Evolutionary conservation across 306 rosid genomes (phyloP).

Genomic region (cucumber (Cucumis sativus)): DNA sequence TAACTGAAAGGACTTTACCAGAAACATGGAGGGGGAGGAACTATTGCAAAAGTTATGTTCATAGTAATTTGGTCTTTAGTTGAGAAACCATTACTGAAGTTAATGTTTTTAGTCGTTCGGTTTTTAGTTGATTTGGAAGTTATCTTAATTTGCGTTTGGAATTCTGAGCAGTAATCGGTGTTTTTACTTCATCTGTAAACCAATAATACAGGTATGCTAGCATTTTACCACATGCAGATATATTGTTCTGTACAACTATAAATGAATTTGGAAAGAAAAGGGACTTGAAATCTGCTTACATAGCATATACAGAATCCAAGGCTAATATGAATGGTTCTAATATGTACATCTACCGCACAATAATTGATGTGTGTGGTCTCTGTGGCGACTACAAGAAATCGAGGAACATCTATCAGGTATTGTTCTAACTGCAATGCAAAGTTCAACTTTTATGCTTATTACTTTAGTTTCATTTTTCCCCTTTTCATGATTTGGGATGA

Average conservation of each 20-base stretch:
- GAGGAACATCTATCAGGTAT: slow-evolving; percentile 80
- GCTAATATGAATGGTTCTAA: slow-evolving; percentile 34
- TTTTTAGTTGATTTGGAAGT: not conserved
- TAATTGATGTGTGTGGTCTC: slow-evolving; percentile 69
- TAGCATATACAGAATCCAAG: slow-evolving; percentile 55
- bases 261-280: slow-evolving; percentile 65
- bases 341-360: slow-evolving; percentile 74
- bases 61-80: not conserved
- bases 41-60: not conserved
- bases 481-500: not conserved
- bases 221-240: slow-evolving; percentile 58
- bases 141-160: not conserved
- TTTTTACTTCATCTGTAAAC: not conserved
- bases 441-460: slow-evolving; percentile 1
- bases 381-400: slow-evolving; percentile 70
- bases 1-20: not conserved
- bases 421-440: slow-evolving; percentile 15
- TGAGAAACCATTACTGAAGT: not conserved
- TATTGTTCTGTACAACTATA: slow-evolving; percentile 51
- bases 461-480: not conserved
- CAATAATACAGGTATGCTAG: slow-evolving; percentile 66
- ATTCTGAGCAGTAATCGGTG: not conserved
- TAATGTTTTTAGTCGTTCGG: not conserved
- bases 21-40: not conserved
- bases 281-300: slow-evolving; percentile 60